Evolutionary conservation across 1,139 yeast genomes (phyloP).

Genomic region (Hemisphaericaspora xylanilytica): DNA sequence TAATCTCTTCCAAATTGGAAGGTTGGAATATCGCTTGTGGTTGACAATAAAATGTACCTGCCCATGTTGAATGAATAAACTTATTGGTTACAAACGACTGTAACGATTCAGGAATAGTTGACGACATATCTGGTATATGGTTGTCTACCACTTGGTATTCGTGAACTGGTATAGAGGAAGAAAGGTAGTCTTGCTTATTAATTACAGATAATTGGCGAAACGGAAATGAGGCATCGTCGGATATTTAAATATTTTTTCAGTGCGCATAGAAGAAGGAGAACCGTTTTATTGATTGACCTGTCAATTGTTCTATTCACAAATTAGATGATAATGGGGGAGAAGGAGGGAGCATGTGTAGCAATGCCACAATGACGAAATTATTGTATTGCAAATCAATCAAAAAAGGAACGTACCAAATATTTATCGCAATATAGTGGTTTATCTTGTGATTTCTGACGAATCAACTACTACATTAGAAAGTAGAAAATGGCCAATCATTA

Average conservation of each 20-base stretch:
- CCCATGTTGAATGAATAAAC: conserved; percentile 75
- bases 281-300: neutral
- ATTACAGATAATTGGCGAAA: too few species aligned
- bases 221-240: neutral
- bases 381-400: too few species aligned
- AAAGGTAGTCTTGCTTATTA: neutral
- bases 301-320: too few species aligned
- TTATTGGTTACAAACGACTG: conserved; percentile 36
- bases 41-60: conserved; percentile 75
- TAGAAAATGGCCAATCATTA: too few species aligned
- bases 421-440: too few species aligned
- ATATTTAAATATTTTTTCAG: neutral
- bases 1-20: conserved; percentile 57
- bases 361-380: too few species aligned
- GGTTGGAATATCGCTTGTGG: conserved; percentile 86
- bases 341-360: too few species aligned
- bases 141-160: neutral
- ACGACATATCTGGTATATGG: neutral
- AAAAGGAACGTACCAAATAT: too few species aligned
- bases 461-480: too few species aligned
- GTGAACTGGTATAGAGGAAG: neutral
- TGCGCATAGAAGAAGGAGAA: too few species aligned
- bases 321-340: too few species aligned
- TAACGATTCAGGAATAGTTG: conserved; percentile 29
- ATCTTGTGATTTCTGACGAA: too few species aligned